Evolutionary conservation across 2,329 filamentous ascomycete genomes (phyloP), one percentile per base, ranked within the genome.

Genomic region (Trichoderma gracile): DNA sequence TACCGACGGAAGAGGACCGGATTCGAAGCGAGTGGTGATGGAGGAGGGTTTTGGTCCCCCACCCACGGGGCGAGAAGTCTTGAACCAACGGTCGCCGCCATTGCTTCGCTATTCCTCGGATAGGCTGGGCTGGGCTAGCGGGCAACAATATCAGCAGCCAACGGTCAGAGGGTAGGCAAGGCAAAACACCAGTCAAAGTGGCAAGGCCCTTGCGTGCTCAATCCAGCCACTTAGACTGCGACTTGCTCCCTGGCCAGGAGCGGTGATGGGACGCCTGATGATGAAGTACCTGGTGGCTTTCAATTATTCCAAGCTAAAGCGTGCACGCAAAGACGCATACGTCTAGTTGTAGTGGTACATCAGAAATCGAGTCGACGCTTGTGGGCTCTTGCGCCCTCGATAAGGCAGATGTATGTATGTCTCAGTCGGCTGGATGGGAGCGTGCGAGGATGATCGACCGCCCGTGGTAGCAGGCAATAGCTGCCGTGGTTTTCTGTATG

Each of bases 21-120:
- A 14, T 66, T 58, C 10, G 65, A 66, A 63, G 60, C 55, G 49
- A 66, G 65, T 27, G 65, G 65, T 43, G 65, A 66, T 33, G 61
- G 65, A 60, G 65, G 65, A 49, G 65, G 65, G 21, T 56, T 52
- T 21, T 64, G 59, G 60, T 64, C 65, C 42, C 53, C 58, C 52
- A 54, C 60, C 65, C 65, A 66, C 6, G 65, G 47, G 23, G 25
- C 52, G 30, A 65, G 54, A 58, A 65, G 56, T 23, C 40, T 63
- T 33, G 64, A 53, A 52, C 45, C 52, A 46, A 60, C 58, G 53
- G 52, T 49, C 8, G 53, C 42, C 49, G 57, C 33, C 61, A 57
- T 64, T 47, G 61, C 56, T 61, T 42, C 17, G 17, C 50, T 53
- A 40, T 30, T 64, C 38, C 21, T 50, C 38, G 15, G 19, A 60